These are phyloP conservation scores for Ceratocystis papillata DNA, from an alignment of 2,329 filamentous ascomycete genomes.

Conservation along the genomic window DNA sequence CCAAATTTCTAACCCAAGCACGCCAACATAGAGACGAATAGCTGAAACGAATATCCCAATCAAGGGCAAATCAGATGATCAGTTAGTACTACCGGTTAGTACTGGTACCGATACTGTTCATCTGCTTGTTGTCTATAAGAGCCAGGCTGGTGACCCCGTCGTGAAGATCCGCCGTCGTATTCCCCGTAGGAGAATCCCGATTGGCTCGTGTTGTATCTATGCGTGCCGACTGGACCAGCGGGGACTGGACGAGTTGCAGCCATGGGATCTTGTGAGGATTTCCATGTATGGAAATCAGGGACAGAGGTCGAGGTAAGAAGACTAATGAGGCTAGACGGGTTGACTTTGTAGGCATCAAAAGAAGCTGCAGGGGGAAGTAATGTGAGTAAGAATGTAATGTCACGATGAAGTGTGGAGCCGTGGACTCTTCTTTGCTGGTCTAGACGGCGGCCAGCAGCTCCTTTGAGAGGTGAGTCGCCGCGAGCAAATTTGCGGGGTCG, in stretches of 20 bases:
- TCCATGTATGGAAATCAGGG: constrained; percentile 50
- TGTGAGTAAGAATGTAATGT: constrained; percentile 53
- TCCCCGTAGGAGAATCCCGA: constrained; percentile 39
- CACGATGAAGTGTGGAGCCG: constrained; percentile 59
- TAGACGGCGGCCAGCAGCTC: constrained; percentile 71
- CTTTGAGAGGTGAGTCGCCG: constrained; percentile 87
- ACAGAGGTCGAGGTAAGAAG: constrained; percentile 57
- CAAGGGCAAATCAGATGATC: neutral
- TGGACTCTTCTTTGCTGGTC: constrained; percentile 63
- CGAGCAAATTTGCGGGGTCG: constrained; percentile 78
- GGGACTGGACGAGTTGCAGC: constrained; percentile 25
- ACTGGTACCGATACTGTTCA: constrained; percentile 21
- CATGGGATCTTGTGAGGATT: constrained; percentile 31
- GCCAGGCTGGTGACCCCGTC: constrained; percentile 13
- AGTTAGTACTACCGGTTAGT: neutral
- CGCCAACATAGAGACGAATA: neutral
- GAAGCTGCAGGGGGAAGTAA: constrained; percentile 56
- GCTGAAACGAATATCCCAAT: neutral
- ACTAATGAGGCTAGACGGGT: constrained; percentile 57
- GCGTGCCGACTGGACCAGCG: constrained; percentile 35
- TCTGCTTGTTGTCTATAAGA: constrained; percentile 19
- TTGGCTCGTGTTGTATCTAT: constrained; percentile 38
- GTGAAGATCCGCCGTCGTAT: constrained; percentile 12
- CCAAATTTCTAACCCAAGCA: constrained; percentile 1
- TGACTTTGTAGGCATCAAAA: constrained; percentile 30